Base-by-base conservation (phyloP, 257 asterid species). In the Salvia splendens region DNA sequence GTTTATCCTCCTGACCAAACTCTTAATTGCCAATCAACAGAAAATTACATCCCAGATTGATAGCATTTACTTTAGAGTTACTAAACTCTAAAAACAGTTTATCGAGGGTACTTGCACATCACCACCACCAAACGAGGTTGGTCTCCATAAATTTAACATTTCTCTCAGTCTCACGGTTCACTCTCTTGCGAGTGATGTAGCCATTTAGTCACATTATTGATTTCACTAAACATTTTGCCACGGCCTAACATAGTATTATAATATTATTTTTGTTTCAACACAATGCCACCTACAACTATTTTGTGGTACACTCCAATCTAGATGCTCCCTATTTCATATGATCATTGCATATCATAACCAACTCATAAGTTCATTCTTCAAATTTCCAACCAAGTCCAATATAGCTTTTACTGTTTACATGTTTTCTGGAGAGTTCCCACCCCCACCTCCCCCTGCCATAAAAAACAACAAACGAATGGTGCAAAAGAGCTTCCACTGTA, bases 41-140 rank as follows among this genome's bases (percentile, higher is more conserved):
- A n/a, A 64, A 32, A 64, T 12, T 12, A 64, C 15, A 32, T 14
- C 46, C 30, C 36, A 14, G 15, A 45, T 35, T 61, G 67, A 43
- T 10, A 28, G 3, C 5, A 36, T 36, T 65, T 38, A 15, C 38
- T 49, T 28, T 6, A 49, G 16, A 57, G 5, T 61, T 16, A 40
- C 17, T 17, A 5, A 11, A 11, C 33, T 4, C 5, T 5, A 15
- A 55, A 55, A 12, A 30, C n/a, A 43, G 48, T 43, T 43, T 43
- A 43, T 10, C 5, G 11, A 43, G 48, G 48, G 48, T 43, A 43
- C 10, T 17, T 60, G 65, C 33, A 40, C 50, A 35, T 16, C 12
- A 14, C 17, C 67, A 28, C 17, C 15, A 5, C 0, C 11, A 42
- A 61, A 3, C 4, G 5, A 8, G 33, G 12, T 35, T 35, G 40